Evolutionary conservation across 176 grass and related monocot species (phyloP).

Genomic region (Eremochloa ophiuroides): DNA sequence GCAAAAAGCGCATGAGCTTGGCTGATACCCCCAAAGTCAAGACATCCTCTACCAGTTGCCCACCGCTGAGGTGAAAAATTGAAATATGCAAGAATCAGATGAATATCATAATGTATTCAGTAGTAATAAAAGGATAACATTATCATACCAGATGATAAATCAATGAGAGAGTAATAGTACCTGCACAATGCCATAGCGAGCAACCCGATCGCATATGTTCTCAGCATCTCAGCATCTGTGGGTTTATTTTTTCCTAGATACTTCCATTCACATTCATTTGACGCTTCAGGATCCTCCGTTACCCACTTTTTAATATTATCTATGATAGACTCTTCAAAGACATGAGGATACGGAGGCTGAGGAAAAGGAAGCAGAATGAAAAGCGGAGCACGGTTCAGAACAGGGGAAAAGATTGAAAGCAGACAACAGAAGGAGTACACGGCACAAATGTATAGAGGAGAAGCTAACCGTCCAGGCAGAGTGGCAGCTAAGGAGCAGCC

Average conservation of each 20-base stretch:
- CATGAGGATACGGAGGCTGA: conserved; percentile 64
- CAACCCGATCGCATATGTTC: conserved; percentile 77
- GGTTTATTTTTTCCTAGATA: conserved; percentile 65
- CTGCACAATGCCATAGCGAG: conserved; percentile 73
- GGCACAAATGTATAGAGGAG: not conserved
- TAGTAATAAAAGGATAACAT: not conserved
- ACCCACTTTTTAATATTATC: conserved; percentile 89
- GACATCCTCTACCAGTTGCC: conserved; percentile 74
- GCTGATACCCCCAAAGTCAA: conserved; percentile 74
- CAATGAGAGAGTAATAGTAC: conserved; percentile 33
- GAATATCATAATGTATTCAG: not conserved
- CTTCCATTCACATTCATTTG: conserved; percentile 56
- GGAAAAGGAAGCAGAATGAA: conserved; percentile 10
- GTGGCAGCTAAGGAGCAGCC: conserved; percentile 75
- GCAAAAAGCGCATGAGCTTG: conserved; percentile 89
- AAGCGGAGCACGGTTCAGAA: not conserved
- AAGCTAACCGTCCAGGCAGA: conserved; percentile 67
- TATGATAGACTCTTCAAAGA: conserved; percentile 69
- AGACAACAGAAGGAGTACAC: not conserved
- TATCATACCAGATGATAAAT: not conserved
- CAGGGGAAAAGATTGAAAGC: not conserved
- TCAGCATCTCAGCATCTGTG: conserved; percentile 64
- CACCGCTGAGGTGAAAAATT: conserved; percentile 35
- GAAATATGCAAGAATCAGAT: conserved; percentile 17
- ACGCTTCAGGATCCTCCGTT: conserved; percentile 40